These are phyloP conservation scores for Trichophaea hybrida DNA, from an alignment of 2,329 filamentous ascomycete species.

Conservation along the genomic window DNA sequence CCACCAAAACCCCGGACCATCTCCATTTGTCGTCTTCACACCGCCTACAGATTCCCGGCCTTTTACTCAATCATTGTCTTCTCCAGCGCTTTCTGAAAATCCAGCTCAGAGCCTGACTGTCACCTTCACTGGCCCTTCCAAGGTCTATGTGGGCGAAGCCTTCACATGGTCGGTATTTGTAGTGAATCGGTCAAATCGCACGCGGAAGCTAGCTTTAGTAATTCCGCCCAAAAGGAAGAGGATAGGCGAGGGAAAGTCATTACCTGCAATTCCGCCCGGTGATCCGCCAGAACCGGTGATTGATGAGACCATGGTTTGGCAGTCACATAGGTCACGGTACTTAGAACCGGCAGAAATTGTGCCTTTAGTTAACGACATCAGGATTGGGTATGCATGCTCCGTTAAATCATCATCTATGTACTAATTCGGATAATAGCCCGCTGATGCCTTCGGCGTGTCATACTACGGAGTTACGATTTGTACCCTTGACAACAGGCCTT, in stretches of 20 bases:
- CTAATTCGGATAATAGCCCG: conserved; percentile 33
- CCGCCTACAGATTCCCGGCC: conserved; percentile 8
- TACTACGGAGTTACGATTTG: conserved; percentile 56
- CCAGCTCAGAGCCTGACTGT: conserved; percentile 53
- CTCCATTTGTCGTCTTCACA: conserved; percentile 18
- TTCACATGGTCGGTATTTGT: conserved; percentile 64
- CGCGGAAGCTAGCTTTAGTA: conserved; percentile 56
- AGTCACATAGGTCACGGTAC: conserved; percentile 51
- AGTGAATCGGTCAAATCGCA: conserved; percentile 50
- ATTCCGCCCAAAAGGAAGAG: conserved; percentile 51
- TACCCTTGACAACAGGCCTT: conserved; percentile 52
- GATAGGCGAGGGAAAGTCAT: conserved; percentile 31
- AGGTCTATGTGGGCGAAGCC: conserved; percentile 48
- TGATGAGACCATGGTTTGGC: conserved; percentile 57
- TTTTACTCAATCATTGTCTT: conserved; percentile 7
- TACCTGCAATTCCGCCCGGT: conserved; percentile 30
- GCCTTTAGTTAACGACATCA: conserved; percentile 60
- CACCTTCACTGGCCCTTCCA: conserved; percentile 51
- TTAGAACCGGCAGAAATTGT: conserved; percentile 53
- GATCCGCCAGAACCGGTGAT: conserved; percentile 49
- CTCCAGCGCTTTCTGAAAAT: conserved; percentile 38
- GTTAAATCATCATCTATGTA: not conserved
- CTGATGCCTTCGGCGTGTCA: conserved; percentile 59
- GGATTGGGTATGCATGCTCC: conserved; percentile 42
- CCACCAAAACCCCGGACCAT: conserved; percentile 5